phyloP scores from a whole-genome alignment of 768 basidiomycete genomes.

The Tricholoma hemisulphureum region DNA sequence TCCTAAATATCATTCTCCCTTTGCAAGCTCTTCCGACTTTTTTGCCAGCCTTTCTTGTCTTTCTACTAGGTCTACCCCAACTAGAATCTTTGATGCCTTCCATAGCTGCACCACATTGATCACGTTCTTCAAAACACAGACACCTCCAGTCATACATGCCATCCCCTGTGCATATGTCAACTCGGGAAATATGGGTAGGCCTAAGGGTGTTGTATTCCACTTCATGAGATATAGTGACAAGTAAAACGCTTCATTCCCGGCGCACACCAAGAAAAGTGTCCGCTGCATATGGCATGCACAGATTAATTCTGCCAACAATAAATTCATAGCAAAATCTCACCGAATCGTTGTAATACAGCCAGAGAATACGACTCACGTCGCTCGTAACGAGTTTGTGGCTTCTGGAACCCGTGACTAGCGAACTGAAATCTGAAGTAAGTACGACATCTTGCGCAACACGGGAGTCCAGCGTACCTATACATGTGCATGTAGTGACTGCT shows the following conservation, averaged over 20 bases:
- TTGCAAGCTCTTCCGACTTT: conserved; percentile 38
- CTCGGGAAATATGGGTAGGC: conserved; percentile 33
- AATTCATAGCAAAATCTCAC: conserved; percentile 46
- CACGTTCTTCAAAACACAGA: conserved; percentile 82
- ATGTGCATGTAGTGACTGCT: conserved; percentile 99
- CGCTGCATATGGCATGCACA: conserved; percentile 44
- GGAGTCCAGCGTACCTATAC: conserved; percentile 71
- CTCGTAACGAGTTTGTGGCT: conserved; percentile 93
- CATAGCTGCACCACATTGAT: conserved; percentile 96
- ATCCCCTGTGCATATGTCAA: conserved; percentile 78
- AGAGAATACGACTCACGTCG: conserved; percentile 89
- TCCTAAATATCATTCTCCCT: not conserved
- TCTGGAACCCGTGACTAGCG: conserved; percentile 88
- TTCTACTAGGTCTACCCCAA: conserved; percentile 90
- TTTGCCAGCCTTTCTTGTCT: conserved; percentile 51
- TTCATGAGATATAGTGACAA: conserved; percentile 92
- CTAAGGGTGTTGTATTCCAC: conserved; percentile 74
- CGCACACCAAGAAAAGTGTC: conserved; percentile 89
- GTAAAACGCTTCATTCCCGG: conserved; percentile 94
- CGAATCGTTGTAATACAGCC: conserved; percentile 91
- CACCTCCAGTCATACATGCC: conserved; percentile 58
- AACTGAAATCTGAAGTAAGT: conserved; percentile 48
- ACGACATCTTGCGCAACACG: conserved; percentile 4
- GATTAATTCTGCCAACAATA: conserved; percentile 1
- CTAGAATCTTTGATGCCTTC: conserved; percentile 95